Conservation (phyloP, 371 early-diverging fungal genomes). For the Rhizopus stolonifer region DNA sequence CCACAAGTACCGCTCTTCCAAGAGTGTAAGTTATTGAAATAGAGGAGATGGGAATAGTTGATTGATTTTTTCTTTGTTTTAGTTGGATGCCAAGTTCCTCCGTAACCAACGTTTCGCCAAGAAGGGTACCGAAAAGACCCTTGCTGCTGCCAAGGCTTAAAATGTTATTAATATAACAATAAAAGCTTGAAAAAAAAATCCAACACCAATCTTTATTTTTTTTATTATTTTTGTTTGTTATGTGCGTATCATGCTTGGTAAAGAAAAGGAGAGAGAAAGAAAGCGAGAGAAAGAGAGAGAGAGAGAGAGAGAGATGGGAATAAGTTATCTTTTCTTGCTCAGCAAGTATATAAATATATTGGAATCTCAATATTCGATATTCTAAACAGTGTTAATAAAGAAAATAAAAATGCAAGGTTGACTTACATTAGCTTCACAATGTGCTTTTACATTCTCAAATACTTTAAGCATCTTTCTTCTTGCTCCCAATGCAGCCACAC, state of each 20-base stretch:
- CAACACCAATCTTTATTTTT: not conserved
- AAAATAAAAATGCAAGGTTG: not conserved
- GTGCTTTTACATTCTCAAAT: conserved; percentile 78
- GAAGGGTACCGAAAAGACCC: conserved; percentile 62
- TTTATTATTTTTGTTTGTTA: too few species aligned
- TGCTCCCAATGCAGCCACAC: conserved; percentile 94
- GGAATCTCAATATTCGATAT: conserved; percentile 20
- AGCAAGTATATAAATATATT: too few species aligned
- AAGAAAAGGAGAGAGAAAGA: too few species aligned
- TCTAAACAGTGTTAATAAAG: not conserved
- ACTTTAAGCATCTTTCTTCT: conserved; percentile 95
- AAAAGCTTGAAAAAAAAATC: not conserved
- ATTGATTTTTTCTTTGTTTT: conserved; percentile 6
- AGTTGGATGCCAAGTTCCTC: conserved; percentile 96
- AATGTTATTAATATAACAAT: not conserved
- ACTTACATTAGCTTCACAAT: conserved; percentile 54
- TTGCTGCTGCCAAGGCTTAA: conserved; percentile 36
- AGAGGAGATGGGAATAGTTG: not conserved
- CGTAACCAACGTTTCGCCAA: conserved; percentile 98
- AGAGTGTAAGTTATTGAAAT: conserved; percentile 73
- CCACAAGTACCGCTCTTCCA: conserved; percentile 86
- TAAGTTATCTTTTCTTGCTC: too few species aligned
- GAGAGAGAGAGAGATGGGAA: too few species aligned
- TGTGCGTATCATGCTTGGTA: too few species aligned
- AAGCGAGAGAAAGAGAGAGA: too few species aligned